Evolutionary conservation across 768 basidiomycete species (phyloP), one percentile per base, ranked within the genome.

Genomic region (Sporobolomyces pararoseus): DNA sequence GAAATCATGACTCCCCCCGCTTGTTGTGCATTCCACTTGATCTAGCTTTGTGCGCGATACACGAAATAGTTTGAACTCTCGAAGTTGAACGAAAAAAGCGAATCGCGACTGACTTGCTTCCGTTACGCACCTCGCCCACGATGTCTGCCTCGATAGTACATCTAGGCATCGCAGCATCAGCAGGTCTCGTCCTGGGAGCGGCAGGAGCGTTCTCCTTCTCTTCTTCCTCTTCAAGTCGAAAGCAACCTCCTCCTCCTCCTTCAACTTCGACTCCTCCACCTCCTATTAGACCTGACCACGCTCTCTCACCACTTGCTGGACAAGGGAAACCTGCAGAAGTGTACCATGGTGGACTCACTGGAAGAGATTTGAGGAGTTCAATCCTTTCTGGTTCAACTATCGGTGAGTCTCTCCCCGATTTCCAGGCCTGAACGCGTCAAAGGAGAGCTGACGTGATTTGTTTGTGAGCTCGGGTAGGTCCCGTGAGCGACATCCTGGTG

Each of bases 141-240:
- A 68, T 68, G 67, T 44, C 47, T 2, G 55, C 67, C 10, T 54
- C 51, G 14, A 12, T 70, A 39, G 34, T 70, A 1, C 69, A 70
- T 32, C 53, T 70, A 23, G 47, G 52, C 1, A 39, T 70, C 31
- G 69, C 69, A 0, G 69, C 51, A 32, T 53, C 58, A 4, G 65
- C 69, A 7, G 69, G 69, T 34, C 64, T 70, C 42, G 69, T 55
- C 3, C 64, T 70, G n/a, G 69, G 69, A 25, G 69, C 69, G 2
- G 69, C 63, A 1, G 69, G 69, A 7, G 69, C 69, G 4, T 29
- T 70, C 52, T 59, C 69, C 5, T 17, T 70, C 52, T 35, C 46
- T 16, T 47, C 58, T 23, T 47, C 58, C 31, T 19, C 44, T 31
- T 47, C 58, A 25, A 47, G 42, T 46, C 14, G 27, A 4, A 3